Base-by-base conservation (phyloP, 805 yeast species). In the Metschnikowia gruessii region DNA sequence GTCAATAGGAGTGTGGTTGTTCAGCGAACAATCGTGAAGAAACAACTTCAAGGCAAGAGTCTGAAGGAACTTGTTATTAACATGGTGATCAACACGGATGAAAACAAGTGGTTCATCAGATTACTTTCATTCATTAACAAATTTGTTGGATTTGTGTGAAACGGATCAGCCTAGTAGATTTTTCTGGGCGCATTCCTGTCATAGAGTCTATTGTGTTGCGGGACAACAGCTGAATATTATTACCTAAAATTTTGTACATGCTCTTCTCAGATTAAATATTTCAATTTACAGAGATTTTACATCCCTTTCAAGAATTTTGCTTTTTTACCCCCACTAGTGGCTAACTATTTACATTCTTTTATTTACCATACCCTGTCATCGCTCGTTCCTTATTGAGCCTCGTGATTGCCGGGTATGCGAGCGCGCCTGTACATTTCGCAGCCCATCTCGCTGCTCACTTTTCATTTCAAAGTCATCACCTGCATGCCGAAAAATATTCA, bases 41-140 rank as follows among this genome's bases (percentile, higher is more conserved):
- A 62, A 46, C 69, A 66, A 17, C 45, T 52, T 9, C 50, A 44
- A 13, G 48, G 51, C 12, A 62, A 55, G 46, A 53, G 54, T 36
- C 59, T 55, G 47, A 68, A 67, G 48, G 76, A 72, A 54, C 65
- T 71, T 51, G 61, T 72, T 18, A 68, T 72, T 45, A 70, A 69
- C 51, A 69, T 72, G 75, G 59, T 69, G 21, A 59, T 72, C 45
- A 70, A 69, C 51, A 66, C 74, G 13, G 64, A 66, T 46, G 73
- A 70, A 49, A 70, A 72, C 52, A 71, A 67, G 54, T 72, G 76
- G 77, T 70, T 72, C 40, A 61, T 72, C 26, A 61, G 75, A 42
- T 52, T 72, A 51, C 62, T 70, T 33, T 54, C 48, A 13, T 49
- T 72, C 39, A 49, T 72, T 31, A 71, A 71, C 56, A 63, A 69